These are phyloP conservation scores for Eucalyptus erythrocorys DNA, from an alignment of 345 rosid genomes.

Conservation along the genomic window DNA sequence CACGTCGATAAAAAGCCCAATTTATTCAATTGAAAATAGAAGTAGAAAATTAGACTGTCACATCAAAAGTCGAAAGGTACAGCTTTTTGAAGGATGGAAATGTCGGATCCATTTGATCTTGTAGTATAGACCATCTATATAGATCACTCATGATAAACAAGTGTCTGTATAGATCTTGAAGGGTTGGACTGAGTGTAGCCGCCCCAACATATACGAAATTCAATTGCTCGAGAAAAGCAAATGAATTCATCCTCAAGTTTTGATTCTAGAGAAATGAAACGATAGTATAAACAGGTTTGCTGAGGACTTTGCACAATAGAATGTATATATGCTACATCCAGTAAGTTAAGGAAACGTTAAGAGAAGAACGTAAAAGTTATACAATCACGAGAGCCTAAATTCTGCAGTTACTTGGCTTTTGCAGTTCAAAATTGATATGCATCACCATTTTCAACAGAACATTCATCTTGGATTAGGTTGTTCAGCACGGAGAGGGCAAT, in stretches of 20 bases:
- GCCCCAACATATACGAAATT: neutral
- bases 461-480: neutral
- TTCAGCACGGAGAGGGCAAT: rapidly evolving
- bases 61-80: slow-evolving; percentile 43
- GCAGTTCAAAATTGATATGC: neutral
- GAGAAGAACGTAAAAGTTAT: neutral
- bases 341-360: neutral
- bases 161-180: neutral
- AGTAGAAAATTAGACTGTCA: too few relatives aligned
- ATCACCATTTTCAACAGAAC: neutral
- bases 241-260: neutral
- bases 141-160: neutral
- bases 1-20: too few relatives aligned
- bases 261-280: neutral
- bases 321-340: neutral
- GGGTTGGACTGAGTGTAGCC: neutral
- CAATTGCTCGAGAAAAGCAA: neutral
- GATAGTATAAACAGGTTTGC: neutral
- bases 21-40: too few relatives aligned
- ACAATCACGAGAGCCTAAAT: neutral
- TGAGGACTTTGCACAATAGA: neutral
- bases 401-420: neutral
- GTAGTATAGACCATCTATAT: neutral
- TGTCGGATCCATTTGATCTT: neutral
- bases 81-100: slow-evolving; percentile 35